Conservation (phyloP, 83 land plant species). For the Diphasiastrum complanatum region DNA sequence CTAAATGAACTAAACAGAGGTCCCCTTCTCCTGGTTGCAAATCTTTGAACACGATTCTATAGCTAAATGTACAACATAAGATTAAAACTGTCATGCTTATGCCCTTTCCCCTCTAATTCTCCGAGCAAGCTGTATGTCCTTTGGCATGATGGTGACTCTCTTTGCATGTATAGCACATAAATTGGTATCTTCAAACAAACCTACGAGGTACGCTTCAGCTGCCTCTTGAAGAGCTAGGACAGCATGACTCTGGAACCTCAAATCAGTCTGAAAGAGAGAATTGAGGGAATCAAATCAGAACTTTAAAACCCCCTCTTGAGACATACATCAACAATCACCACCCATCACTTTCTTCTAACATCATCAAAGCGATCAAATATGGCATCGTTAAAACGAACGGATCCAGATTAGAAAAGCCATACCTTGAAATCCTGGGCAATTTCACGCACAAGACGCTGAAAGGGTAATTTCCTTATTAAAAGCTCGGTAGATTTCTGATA, state of each 20-base stretch:
- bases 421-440: slow-evolving; percentile 24
- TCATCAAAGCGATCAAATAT: no score
- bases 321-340: no score
- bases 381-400: no score
- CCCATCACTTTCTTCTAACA: no score
- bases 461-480: slow-evolving; percentile 15
- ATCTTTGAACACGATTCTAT: no score
- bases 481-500: slow-evolving; percentile 24
- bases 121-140: slow-evolving; percentile 21
- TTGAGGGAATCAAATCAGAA: no score
- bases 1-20: no score
- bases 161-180: slow-evolving; percentile 19
- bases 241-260: slow-evolving; percentile 20
- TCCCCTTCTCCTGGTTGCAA: no score
- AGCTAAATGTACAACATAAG: no score
- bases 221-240: slow-evolving; percentile 22
- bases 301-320: no score
- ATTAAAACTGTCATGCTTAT: neutral
- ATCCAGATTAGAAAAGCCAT: no score
- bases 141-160: slow-evolving; percentile 22
- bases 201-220: slow-evolving; percentile 17
- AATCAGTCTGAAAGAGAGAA: no score
- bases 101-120: slow-evolving; percentile 15
- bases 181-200: slow-evolving; percentile 21
- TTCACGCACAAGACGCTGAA: slow-evolving; percentile 18